Percentiles rank a stretch among this genome's conserved stretches.
Conservation (phyloP, 805 yeast species). For the Alloascoidea africana region DNA sequence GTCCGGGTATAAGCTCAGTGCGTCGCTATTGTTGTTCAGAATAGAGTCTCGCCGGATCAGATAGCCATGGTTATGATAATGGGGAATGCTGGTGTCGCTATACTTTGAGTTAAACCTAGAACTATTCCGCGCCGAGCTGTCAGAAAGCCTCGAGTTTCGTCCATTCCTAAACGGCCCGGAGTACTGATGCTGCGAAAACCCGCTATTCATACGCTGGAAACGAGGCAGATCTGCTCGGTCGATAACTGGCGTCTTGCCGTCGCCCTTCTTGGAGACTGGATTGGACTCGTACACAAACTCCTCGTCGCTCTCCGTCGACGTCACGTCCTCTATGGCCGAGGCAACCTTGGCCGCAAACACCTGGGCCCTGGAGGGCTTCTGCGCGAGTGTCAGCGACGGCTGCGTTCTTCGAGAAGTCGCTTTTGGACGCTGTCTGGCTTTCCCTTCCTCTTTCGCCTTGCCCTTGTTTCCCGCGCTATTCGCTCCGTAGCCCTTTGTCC, state of each 20-base stretch:
- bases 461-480: no score
- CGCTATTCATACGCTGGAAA: no score
- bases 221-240: background rate
- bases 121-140: background rate
- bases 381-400: no score
- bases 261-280: background rate
- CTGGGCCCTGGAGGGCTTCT: background rate
- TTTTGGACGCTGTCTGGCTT: no score
- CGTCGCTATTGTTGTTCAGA: background rate
- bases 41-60: background rate
- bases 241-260: background rate
- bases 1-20: background rate
- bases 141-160: background rate
- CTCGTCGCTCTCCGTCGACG: conserved; percentile 1
- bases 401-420: no score
- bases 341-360: conserved; percentile 1
- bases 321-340: background rate
- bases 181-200: no score
- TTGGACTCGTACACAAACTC: background rate
- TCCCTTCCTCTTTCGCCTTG: no score
- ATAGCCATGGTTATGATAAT: conserved; percentile 1
- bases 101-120: background rate
- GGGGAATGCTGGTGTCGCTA: background rate
- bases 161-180: no score
- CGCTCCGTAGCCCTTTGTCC: no score